Evolutionary conservation across 352 stramenopile genomes (phyloP).

Genomic region (Globisporangium middletonii): DNA sequence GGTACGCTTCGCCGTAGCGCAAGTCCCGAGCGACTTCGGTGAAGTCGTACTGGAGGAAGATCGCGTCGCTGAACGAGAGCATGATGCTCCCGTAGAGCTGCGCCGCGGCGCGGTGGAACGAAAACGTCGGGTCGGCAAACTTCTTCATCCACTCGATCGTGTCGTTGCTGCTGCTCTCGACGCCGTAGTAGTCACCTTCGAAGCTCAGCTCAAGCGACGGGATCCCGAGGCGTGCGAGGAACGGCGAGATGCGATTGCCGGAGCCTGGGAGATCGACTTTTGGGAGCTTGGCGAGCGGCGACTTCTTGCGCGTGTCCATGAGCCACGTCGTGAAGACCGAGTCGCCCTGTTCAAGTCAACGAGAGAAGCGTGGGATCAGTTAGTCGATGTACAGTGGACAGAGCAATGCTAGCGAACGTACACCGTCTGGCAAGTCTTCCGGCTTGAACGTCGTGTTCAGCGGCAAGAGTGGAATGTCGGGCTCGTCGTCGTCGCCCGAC

Average conservation of each 20-base stretch:
- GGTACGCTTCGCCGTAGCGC: slow-evolving; percentile 49
- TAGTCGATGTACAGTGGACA: not conserved
- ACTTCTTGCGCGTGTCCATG: slow-evolving; percentile 30
- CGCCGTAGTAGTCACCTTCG: slow-evolving; percentile 57
- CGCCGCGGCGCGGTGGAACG: slow-evolving; percentile 65
- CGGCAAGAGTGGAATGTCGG: slow-evolving; percentile 35
- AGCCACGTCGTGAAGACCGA: slow-evolving; percentile 78
- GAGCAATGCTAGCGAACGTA: slow-evolving; percentile 6
- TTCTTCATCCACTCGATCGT: slow-evolving; percentile 74
- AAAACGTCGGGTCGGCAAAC: slow-evolving; percentile 65
- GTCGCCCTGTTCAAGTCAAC: slow-evolving; percentile 16
- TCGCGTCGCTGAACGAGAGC: slow-evolving; percentile 66
- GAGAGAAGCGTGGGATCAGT: not conserved
- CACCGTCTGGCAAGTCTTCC: slow-evolving; percentile 50
- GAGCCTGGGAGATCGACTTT: slow-evolving; percentile 42
- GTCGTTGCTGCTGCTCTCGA: slow-evolving; percentile 51
- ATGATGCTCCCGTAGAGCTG: slow-evolving; percentile 79
- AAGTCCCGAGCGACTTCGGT: slow-evolving; percentile 68
- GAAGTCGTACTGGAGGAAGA: slow-evolving; percentile 87
- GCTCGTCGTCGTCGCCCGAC: slow-evolving; percentile 16
- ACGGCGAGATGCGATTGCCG: slow-evolving; percentile 59
- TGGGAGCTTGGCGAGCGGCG: slow-evolving; percentile 38
- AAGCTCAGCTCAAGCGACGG: slow-evolving; percentile 72
- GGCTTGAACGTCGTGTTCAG: slow-evolving; percentile 63
- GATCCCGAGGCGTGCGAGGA: slow-evolving; percentile 63